Base-by-base conservation (phyloP, 371 early-diverging fungal species). In the Blakeslea trispora region DNA sequence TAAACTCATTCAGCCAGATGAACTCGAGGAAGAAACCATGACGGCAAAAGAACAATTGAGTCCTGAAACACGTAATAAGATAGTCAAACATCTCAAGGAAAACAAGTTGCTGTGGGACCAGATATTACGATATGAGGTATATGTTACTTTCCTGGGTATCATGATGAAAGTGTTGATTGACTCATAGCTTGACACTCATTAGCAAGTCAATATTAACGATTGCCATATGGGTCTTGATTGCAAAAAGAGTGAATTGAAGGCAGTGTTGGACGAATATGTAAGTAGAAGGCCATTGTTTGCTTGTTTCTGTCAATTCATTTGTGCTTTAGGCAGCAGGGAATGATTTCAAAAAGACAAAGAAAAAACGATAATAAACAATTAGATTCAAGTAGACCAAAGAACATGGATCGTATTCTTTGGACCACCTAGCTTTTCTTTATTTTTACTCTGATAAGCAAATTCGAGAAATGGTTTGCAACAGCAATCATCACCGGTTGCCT, bases 401-500 rank as follows among this genome's bases (percentile, higher is more conserved):
- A 22, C 37, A 47, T 50, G 28, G 11, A 72, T 45, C 1, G 64
- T 62, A 49, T 73, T 50, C 53, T 76, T 73, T 0, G 69, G 71
- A 0, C 74, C 71, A 14, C 61, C 50, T 24, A 68, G 52, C 22
- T 60, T 62, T 24, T 62, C 67, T 15, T 64, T 48, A 42, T 53
- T 53, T 14, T 64, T 51, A 35, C 74, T 54, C 13, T 45, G 45
- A 24, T 59, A 31, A 37, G 67, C 62, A 8, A 23, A 44, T 0
- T 66, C 50, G 13, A 73, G 28, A 34, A 68, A 71, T 2, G 32
- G 17, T 9, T 40, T 45, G 50, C 57, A 45, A 37, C 61, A 69
- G 11, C 28, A 41, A 42, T 58, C 58, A 10, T 50, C 17, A 19
- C 57, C 41, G 31, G 28, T 58, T 52, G 2, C 53, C 60, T 45